These are phyloP conservation scores for Diaporthe caulivora DNA, from an alignment of 2,329 filamentous ascomycete species.

Conservation along the genomic window DNA sequence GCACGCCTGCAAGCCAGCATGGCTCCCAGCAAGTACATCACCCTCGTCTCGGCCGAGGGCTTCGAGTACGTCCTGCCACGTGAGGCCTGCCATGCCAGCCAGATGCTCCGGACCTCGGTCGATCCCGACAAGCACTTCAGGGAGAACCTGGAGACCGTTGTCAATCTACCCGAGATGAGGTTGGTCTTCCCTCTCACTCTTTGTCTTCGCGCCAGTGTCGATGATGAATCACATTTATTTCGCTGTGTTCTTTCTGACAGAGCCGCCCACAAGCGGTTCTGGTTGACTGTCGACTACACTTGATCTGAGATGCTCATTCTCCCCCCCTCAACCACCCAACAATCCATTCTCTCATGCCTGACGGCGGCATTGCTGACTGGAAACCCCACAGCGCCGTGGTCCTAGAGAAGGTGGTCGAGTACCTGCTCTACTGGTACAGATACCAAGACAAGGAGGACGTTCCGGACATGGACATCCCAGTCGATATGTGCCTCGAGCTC, in stretches of 20 bases:
- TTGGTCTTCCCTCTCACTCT: constrained; percentile 56
- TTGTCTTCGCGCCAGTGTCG: constrained; percentile 37
- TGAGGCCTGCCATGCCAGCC: constrained; percentile 77
- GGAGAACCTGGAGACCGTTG: constrained; percentile 74
- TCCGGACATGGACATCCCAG: constrained; percentile 83
- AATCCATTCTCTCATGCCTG: neutral
- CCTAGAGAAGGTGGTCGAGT: constrained; percentile 85
- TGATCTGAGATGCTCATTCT: constrained; percentile 64
- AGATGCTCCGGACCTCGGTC: constrained; percentile 80
- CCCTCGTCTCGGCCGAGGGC: constrained; percentile 80
- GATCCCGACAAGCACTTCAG: constrained; percentile 75
- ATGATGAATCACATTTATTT: constrained; percentile 55
- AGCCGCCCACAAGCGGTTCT: constrained; percentile 57
- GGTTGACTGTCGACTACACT: constrained; percentile 71
- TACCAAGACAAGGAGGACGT: constrained; percentile 78
- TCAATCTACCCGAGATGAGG: constrained; percentile 80
- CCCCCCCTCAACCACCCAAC: neutral
- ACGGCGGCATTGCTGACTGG: constrained; percentile 40
- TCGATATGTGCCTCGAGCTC: constrained; percentile 82
- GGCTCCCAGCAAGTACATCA: constrained; percentile 75
- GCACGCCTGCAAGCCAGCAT: constrained; percentile 13
- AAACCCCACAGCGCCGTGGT: constrained; percentile 70
- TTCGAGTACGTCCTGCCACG: constrained; percentile 82
- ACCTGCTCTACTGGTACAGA: constrained; percentile 86
- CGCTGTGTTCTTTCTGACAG: constrained; percentile 62